phyloP scores from a whole-genome alignment of 805 yeast genomes.

The Cyberlindnera petersonii region DNA sequence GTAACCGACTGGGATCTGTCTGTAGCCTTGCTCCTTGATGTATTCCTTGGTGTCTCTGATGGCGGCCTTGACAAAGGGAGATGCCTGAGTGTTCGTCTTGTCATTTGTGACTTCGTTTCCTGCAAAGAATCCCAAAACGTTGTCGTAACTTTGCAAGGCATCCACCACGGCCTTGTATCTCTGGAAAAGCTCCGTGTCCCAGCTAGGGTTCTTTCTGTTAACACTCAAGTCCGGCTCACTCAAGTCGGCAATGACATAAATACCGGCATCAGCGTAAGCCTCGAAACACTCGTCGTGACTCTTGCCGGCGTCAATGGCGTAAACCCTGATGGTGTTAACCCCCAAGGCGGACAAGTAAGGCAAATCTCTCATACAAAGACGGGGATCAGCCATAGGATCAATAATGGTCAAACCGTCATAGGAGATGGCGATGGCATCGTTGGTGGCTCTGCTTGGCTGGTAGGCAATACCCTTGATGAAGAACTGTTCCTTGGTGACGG shows the following conservation, averaged over 20 bases:
- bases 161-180: constrained; percentile 85
- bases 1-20: constrained; percentile 89
- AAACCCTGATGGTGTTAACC: constrained; percentile 80
- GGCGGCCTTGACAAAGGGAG: constrained; percentile 95
- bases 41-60: constrained; percentile 83
- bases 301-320: constrained; percentile 69
- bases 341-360: constrained; percentile 66
- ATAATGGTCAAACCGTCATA: constrained; percentile 33
- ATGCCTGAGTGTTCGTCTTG: constrained; percentile 75
- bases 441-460: constrained; percentile 52
- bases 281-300: constrained; percentile 79
- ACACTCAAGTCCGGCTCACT: constrained; percentile 82
- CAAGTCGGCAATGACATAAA: constrained; percentile 86
- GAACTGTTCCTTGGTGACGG: constrained; percentile 73
- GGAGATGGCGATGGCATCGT: constrained; percentile 32
- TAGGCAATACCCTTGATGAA: constrained; percentile 86
- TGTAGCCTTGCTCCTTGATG: constrained; percentile 60
- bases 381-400: constrained; percentile 76
- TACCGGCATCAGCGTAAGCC: constrained; percentile 75
- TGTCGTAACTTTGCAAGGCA: constrained; percentile 67
- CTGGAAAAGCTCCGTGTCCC: constrained; percentile 68
- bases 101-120: constrained; percentile 96
- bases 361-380: constrained; percentile 74
- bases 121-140: constrained; percentile 91
- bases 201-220: constrained; percentile 68